Evolutionary conservation across 2,329 filamentous ascomycete genomes (phyloP).

Genomic region (Bipolaris victoriae): DNA sequence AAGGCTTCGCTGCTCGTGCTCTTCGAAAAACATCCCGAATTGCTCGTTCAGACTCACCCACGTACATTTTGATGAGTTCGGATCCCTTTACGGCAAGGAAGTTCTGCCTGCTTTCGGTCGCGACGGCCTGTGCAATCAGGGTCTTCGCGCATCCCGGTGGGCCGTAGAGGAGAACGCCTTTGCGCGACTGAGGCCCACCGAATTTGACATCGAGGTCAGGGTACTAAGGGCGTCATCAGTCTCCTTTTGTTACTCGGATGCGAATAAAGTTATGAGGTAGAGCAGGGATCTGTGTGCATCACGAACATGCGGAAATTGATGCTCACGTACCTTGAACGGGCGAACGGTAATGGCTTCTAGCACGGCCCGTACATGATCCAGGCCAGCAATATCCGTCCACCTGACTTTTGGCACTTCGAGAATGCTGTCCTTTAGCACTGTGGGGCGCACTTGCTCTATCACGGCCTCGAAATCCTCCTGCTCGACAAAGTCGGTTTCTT

Average conservation of each 20-base stretch:
- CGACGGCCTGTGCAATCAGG: conserved; percentile 86
- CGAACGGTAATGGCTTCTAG: conserved; percentile 65
- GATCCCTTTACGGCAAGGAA: conserved; percentile 95
- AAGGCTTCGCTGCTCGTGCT: conserved; percentile 82
- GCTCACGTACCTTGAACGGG: conserved; percentile 58
- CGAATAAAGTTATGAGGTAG: background rate
- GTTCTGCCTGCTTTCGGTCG: conserved; percentile 88
- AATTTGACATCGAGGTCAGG: conserved; percentile 46
- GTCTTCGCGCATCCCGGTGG: conserved; percentile 96
- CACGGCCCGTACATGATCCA: conserved; percentile 71
- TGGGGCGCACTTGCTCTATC: conserved; percentile 73
- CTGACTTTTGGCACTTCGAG: conserved; percentile 83
- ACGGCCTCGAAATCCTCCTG: conserved; percentile 68
- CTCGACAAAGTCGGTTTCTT: conserved; percentile 29
- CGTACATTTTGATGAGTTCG: conserved; percentile 95
- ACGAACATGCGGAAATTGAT: background rate
- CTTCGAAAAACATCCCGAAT: conserved; percentile 85
- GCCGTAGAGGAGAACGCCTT: conserved; percentile 87
- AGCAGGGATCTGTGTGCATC: background rate
- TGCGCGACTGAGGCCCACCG: conserved; percentile 60
- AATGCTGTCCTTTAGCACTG: conserved; percentile 87
- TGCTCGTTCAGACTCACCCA: conserved; percentile 88
- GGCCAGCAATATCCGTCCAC: conserved; percentile 89
- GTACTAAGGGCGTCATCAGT: conserved; percentile 29
- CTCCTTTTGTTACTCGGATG: background rate